Percentiles rank a stretch among this genome's conserved stretches.
Conservation (phyloP, 2,329 filamentous ascomycete species). For the Tolypocladium nubicola region DNA sequence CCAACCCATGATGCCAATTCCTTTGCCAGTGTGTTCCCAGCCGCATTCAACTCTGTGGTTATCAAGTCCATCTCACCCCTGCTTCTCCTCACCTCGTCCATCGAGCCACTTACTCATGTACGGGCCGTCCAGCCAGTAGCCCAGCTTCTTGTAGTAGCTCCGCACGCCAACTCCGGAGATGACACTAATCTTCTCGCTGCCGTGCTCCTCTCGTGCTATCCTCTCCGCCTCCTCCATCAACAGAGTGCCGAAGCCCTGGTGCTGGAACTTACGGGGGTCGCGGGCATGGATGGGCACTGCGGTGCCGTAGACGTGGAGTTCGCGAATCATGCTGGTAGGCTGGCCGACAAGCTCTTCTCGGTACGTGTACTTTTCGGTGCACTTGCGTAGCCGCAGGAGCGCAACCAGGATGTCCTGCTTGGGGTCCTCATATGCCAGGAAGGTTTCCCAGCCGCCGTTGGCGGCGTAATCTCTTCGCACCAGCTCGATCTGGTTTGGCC, state of each 20-base stretch:
- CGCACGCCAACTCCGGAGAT: constrained; percentile 96
- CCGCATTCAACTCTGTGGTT: neutral
- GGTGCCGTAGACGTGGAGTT: constrained; percentile 93
- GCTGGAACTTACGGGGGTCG: constrained; percentile 94
- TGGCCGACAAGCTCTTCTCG: constrained; percentile 77
- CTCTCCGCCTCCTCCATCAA: constrained; percentile 97
- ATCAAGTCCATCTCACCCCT: neutral
- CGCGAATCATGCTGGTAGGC: constrained; percentile 82
- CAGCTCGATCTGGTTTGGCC: constrained; percentile 91
- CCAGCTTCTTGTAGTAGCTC: constrained; percentile 88
- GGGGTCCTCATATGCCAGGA: constrained; percentile 93
- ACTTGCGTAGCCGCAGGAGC: constrained; percentile 79
- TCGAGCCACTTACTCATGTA: constrained; percentile 65
- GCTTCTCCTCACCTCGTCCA: constrained; percentile 21
- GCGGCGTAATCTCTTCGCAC: constrained; percentile 88
- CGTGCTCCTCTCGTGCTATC: constrained; percentile 89
- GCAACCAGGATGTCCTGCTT: constrained; percentile 98
- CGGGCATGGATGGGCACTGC: constrained; percentile 95
- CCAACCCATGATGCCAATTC: neutral
- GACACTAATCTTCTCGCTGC: constrained; percentile 87
- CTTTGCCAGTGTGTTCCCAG: neutral
- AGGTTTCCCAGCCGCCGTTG: constrained; percentile 97
- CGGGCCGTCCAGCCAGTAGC: constrained; percentile 87
- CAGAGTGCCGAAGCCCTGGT: constrained; percentile 92
- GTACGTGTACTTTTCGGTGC: constrained; percentile 84